Percentiles rank a stretch among this genome's conserved stretches.
phyloP scores from a whole-genome alignment of 805 yeast genomes.

The Groenewaldozyma salmanticensis region DNA sequence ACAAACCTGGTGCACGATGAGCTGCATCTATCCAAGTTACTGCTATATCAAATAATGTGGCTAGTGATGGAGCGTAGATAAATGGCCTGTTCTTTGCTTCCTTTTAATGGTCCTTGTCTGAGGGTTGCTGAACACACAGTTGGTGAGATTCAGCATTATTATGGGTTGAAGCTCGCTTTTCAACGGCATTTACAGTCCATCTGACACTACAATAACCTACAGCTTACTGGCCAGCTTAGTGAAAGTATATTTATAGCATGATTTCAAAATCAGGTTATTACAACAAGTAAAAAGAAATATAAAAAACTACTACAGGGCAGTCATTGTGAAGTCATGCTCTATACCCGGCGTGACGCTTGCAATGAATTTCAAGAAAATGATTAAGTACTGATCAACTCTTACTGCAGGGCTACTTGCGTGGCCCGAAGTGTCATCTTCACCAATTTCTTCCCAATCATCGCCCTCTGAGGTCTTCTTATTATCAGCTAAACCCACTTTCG shows the following conservation, averaged over 20 bases:
- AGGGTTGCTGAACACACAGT: too few relatives aligned
- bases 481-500: constrained; percentile 33
- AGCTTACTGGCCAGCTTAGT: background rate
- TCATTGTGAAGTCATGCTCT: constrained; percentile 98
- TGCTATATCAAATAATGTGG: too few relatives aligned
- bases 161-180: too few relatives aligned
- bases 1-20: too few relatives aligned
- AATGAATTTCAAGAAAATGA: constrained; percentile 85
- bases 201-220: too few relatives aligned
- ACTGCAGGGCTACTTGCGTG: constrained; percentile 34
- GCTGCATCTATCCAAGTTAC: too few relatives aligned
- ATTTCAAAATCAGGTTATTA: too few relatives aligned
- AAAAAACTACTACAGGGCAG: constrained; percentile 43
- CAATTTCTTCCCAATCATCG: constrained; percentile 54
- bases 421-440: constrained; percentile 21
- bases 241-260: background rate
- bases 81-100: too few relatives aligned
- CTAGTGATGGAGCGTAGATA: too few relatives aligned
- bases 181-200: too few relatives aligned
- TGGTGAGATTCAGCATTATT: too few relatives aligned
- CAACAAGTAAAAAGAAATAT: background rate
- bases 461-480: constrained; percentile 17
- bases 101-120: too few relatives aligned
- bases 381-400: constrained; percentile 83
- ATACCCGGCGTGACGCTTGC: constrained; percentile 97